Percentiles rank a stretch among this genome's conserved stretches.
Conservation (phyloP, 495 filamentous ascomycete genomes). For the Penicillium dipodomyicola region DNA sequence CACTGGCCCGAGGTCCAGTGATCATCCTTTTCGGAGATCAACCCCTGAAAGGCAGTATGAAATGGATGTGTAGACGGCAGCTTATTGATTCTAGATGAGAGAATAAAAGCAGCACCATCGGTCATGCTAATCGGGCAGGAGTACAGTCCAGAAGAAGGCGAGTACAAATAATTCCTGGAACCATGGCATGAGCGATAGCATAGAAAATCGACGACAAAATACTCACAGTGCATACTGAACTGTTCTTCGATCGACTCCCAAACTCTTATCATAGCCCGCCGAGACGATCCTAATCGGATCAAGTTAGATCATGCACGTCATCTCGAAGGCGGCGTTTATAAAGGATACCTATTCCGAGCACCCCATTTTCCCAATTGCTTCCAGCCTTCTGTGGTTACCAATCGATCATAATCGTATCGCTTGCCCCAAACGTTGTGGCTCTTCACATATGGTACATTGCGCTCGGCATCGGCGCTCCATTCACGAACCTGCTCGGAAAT, state of each 20-base stretch:
- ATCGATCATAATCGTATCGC: constrained; percentile 37
- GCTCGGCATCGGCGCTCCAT: constrained; percentile 39
- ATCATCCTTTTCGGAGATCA: constrained; percentile 56
- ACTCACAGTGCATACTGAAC: constrained; percentile 37
- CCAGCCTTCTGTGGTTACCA: constrained; percentile 46
- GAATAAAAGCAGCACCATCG: constrained; percentile 65
- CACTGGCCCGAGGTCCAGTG: constrained; percentile 79
- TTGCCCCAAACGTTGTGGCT: constrained; percentile 40
- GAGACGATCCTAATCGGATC: constrained; percentile 33
- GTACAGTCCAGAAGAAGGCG: constrained; percentile 58
- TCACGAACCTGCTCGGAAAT: constrained; percentile 32
- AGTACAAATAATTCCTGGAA: constrained; percentile 62
- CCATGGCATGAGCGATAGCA: constrained; percentile 41
- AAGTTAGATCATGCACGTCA: constrained; percentile 1
- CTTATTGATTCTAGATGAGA: constrained; percentile 49
- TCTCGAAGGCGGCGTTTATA: background rate
- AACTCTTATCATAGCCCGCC: constrained; percentile 35
- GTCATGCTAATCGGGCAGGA: constrained; percentile 70
- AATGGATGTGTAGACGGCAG: constrained; percentile 43
- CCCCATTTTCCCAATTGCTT: constrained; percentile 40
- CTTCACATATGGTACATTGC: constrained; percentile 39
- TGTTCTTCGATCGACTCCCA: constrained; percentile 38
- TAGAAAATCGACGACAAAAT: background rate
- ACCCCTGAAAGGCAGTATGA: constrained; percentile 44
- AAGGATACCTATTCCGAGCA: constrained; percentile 25